These are phyloP conservation scores for Nitzschia sp. DNA, from an alignment of 108 stramenopile genomes.

Conservation along the genomic window DNA sequence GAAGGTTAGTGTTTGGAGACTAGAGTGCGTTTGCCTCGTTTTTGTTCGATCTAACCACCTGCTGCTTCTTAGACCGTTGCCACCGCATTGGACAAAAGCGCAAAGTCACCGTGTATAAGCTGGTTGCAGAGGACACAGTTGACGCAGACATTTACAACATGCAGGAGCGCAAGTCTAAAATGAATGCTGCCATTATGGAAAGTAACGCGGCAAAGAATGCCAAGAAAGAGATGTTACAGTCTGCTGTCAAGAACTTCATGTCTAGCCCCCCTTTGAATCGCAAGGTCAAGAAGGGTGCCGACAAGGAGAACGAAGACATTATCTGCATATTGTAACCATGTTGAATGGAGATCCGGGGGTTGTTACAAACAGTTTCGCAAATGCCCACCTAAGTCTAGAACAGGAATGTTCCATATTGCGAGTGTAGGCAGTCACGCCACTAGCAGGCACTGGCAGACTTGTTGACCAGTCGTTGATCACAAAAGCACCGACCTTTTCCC, in stretches of 20 bases:
- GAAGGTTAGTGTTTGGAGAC: slow-evolving; percentile 36
- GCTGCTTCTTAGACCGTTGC: slow-evolving; percentile 29
- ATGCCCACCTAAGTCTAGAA: too few relatives aligned
- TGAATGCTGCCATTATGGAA: slow-evolving; percentile 80
- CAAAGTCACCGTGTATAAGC: slow-evolving; percentile 69
- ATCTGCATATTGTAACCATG: not conserved
- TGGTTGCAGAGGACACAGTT: slow-evolving; percentile 72
- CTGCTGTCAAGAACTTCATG: slow-evolving; percentile 29
- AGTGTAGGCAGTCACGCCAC: too few relatives aligned
- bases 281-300: not conserved
- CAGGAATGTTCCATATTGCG: too few relatives aligned
- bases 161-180: slow-evolving; percentile 76
- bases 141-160: slow-evolving; percentile 80
- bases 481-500: too few relatives aligned
- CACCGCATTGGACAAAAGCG: slow-evolving; percentile 81
- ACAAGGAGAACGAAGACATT: slow-evolving; percentile 1
- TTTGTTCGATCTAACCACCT: not conserved
- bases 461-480: too few relatives aligned
- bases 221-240: slow-evolving; percentile 28
- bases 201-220: slow-evolving; percentile 44
- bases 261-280: slow-evolving; percentile 4
- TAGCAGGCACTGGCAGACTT: too few relatives aligned
- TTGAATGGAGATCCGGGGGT: too few relatives aligned
- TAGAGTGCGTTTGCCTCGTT: not conserved
- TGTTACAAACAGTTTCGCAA: too few relatives aligned